phyloP scores from a whole-genome alignment of 2,329 filamentous ascomycete species.

The Mollisiaceae sp. region DNA sequence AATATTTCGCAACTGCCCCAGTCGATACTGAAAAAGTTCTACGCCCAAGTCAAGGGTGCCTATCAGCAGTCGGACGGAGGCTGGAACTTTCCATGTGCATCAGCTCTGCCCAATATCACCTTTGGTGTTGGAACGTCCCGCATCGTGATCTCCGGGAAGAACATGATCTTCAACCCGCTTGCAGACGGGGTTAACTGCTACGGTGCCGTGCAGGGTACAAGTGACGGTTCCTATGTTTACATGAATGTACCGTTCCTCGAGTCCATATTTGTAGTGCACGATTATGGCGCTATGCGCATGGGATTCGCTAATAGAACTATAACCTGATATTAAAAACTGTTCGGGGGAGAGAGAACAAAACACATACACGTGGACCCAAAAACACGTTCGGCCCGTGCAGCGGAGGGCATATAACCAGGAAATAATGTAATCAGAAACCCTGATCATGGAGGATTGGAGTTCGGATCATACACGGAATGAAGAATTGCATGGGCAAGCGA shows the following conservation, averaged over 20 bases:
- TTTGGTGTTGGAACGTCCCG: constrained; percentile 40
- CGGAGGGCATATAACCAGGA: too few relatives aligned
- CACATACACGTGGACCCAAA: not conserved
- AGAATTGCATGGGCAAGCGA: too few relatives aligned
- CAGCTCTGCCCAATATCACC: constrained; percentile 41
- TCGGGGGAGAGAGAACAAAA: constrained; percentile 1
- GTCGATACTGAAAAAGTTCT: constrained; percentile 43
- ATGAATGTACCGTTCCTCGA: constrained; percentile 30
- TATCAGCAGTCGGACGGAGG: constrained; percentile 34
- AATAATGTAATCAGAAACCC: too few relatives aligned
- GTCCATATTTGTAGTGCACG: constrained; percentile 34
- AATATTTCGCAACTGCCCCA: constrained; percentile 44
- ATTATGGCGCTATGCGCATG: constrained; percentile 30
- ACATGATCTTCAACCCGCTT: constrained; percentile 42
- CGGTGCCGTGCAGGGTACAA: constrained; percentile 32
- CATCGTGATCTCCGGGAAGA: constrained; percentile 40
- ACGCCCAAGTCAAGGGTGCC: constrained; percentile 41
- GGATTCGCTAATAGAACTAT: constrained; percentile 30
- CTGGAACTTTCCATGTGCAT: constrained; percentile 42
- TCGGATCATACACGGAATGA: too few relatives aligned
- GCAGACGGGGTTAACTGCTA: constrained; percentile 31
- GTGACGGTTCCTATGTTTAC: constrained; percentile 24
- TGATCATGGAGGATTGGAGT: too few relatives aligned
- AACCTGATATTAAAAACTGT: not conserved
- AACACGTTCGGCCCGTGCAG: not conserved